Evolutionary conservation across 169 alveolate genomes (phyloP), one percentile per base, ranked within the genome.

Genomic region (Cryptosporidium muris): DNA sequence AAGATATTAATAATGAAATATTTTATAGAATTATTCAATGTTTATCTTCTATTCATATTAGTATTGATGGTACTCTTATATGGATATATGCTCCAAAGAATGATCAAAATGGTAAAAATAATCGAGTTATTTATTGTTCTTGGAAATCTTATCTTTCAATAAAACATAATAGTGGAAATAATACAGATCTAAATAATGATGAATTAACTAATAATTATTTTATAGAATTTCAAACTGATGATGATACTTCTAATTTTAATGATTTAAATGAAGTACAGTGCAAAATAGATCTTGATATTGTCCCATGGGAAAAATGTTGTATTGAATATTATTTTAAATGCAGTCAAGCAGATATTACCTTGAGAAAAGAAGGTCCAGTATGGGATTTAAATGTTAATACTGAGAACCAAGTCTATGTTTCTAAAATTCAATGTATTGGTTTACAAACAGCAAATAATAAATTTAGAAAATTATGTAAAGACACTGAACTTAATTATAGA

Each of bases 341-440:
- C n/a, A 68, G 60, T 60, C 54, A 74, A n/a, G 54, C 64, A 43
- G 60, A 66, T 14, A 25, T 74, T 16, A 74, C 65, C 12, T 64
- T 74, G 25, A 74, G 67, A 43, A 74, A 74, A 74, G 85, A 74
- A 60, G 85, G 85, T n/a, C 85, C 85, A 16, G 60, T 74, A 36
- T 74, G 85, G 85, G 43, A 58, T 12, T 63, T 74, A 1, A 42
- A 58, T n/a, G 51, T 74, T 34, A 58, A 58, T 40, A 62, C 85
- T 2, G 8, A 66, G 7, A 74, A 74, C 9, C 74, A 63, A 16
- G 54, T 47, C 6, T 74, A 74, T 58, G 85, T 58, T 45, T 48
- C 85, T 53, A 74, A 74, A 60, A 74, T 74, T 60, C 85, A 74
- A 42, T 74, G 85, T 42, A 38, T 74, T 42, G 85, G 85, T 25